Evolutionary conservation across 805 yeast species (phyloP), one percentile per base, ranked within the genome.

Genomic region (Jamesozyma gamospora): DNA sequence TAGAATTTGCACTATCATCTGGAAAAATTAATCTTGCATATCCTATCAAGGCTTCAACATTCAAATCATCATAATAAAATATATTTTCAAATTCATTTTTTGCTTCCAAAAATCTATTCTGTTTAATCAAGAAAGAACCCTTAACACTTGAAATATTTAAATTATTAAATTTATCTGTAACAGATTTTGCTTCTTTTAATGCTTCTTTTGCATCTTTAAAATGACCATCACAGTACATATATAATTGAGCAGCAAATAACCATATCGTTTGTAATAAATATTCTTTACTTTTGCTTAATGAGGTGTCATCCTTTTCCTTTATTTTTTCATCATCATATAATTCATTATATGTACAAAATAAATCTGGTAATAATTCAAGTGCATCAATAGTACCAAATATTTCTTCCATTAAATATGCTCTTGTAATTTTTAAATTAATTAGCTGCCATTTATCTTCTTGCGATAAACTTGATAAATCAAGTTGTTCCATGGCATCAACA

Each of bases 391-490:
- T 60, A 6, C 86, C 90, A 41, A 72, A 67, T 4, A 73, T 63
- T 5, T 74, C 68, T 50, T 82, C 87, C 38, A 76, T 62, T n/a
- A 85, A 64, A 1, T 84, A 76, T 28, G 86, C 62, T 50, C 81
- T 84, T 0, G 95, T 80, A 60, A 82, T 67, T 49, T 82, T 82
- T 55, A 86, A 67, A 53, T 84, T 83, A 38, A 79, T 53, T 41
- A 77, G 70, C 41, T 71, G 77, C 62, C 71, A 64, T 50, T 71
- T 62, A 28, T 62, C 44, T 41, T 35, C 36, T 26, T 48, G 14
- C 6, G 41, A 26, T 33, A 50, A 30, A 5, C 47, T 35, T 4
- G 41, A 48, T 3, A 17, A 26, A 18, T 36, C 46, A 25, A 49
- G 34, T 16, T 43, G 48, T 56, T 65, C 28, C 65, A 75, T 38